Percentiles rank a stretch among this genome's conserved stretches.
Conservation (phyloP, 495 filamentous ascomycete species). For the Penicillium silybi region DNA sequence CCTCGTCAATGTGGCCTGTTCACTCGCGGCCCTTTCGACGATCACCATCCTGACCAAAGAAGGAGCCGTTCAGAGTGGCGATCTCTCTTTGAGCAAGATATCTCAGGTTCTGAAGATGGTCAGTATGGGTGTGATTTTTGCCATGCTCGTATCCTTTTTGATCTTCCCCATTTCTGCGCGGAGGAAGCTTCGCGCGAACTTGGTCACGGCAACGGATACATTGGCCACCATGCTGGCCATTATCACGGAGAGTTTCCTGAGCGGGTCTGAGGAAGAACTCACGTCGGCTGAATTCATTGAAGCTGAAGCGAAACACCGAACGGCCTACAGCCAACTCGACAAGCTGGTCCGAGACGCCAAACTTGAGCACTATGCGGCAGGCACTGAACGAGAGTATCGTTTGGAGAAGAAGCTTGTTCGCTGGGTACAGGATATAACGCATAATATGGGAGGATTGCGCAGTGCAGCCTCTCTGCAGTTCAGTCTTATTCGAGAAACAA, state of each 20-base stretch:
- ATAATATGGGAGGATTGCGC: constrained; percentile 85
- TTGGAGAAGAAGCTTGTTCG: constrained; percentile 76
- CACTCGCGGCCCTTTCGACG: constrained; percentile 82
- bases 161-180: constrained; percentile 81
- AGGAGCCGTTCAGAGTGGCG: constrained; percentile 73
- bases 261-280: constrained; percentile 77
- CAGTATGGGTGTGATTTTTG: constrained; percentile 72
- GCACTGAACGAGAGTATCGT: constrained; percentile 77
- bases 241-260: constrained; percentile 82
- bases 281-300: constrained; percentile 57
- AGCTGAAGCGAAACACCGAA: constrained; percentile 62
- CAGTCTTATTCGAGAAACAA: constrained; percentile 64
- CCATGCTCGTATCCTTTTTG: constrained; percentile 71
- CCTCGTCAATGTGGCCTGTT: constrained; percentile 86
- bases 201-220: constrained; percentile 70
- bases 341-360: constrained; percentile 85
- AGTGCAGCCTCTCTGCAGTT: constrained; percentile 91
- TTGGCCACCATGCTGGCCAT: constrained; percentile 76
- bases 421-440: constrained; percentile 80
- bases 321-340: constrained; percentile 66
- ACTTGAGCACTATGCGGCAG: constrained; percentile 81
- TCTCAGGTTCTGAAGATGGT: constrained; percentile 88
- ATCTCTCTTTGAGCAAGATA: constrained; percentile 78
- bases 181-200: constrained; percentile 65
- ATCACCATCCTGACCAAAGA: constrained; percentile 94